Base-by-base conservation (phyloP, 2,329 filamentous ascomycete species). In the Aspergillus aculeatus region DNA sequence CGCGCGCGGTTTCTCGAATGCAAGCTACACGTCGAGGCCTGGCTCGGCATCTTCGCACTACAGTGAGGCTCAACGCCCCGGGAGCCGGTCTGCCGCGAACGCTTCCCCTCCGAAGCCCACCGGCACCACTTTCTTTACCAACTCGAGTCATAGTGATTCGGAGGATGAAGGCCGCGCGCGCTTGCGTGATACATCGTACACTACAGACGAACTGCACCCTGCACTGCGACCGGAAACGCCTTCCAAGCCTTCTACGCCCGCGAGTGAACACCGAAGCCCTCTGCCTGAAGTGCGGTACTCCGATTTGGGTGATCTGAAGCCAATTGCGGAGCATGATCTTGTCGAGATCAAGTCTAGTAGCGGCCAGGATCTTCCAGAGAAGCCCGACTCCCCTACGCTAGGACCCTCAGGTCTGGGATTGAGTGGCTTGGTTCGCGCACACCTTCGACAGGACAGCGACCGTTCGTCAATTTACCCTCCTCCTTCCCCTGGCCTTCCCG, bases 361-460 rank as follows among this genome's bases (percentile, higher is more conserved):
- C 23, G 51, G 49, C 0, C 62, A 66, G 24, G 53, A 60, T 51
- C 48, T 61, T 44, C 67, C 71, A 3, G 67, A 71, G 50, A 68
- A 73, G 44, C 72, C 75, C 4, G 91, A 96, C 68, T 96, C 92
- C 0, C 92, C 93, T 0, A 96, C 91, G 0, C 78, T 96, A 5
- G 89, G 89, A 2, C 88, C 75, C 24, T 61, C 90, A 0, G 76
- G 74, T 2, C 65, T 76, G 19, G 92, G 91, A 1, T 81, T 97
- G 16, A 94, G 89, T 68, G 90, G 89, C 2, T 84, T 96, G 80
- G 88, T 96, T 50, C 86, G 89, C 32, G 89, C 93, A 62, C 95
- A 98, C 79, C 79, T 98, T 47, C 87, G 95, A 54, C 86, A 86
- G 35, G 86, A 89, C 64, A 98, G 94, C 76, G 89, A 88, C 60